Percentiles rank a stretch among this genome's conserved stretches.
Evolutionary conservation across 176 grass and related monocot species (phyloP).

Genomic region (Eleusine indica): DNA sequence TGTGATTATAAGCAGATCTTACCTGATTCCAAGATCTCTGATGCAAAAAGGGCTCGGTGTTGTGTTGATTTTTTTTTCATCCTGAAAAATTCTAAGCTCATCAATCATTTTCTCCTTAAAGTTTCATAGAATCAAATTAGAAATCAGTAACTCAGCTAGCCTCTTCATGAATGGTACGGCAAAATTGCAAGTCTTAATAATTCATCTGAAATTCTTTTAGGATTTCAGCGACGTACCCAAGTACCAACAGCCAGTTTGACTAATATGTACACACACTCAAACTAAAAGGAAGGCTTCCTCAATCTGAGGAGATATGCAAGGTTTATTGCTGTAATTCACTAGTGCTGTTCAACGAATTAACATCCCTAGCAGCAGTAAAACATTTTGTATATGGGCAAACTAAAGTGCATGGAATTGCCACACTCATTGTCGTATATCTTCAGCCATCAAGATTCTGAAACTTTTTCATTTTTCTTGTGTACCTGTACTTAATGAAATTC

Average conservation of each 20-base stretch:
- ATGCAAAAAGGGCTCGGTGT: neutral
- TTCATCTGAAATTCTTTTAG: too few relatives aligned
- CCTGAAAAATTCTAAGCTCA: neutral
- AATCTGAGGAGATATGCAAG: neutral
- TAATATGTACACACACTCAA: neutral
- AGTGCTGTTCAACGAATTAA: neutral
- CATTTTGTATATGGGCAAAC: neutral
- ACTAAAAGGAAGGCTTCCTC: neutral
- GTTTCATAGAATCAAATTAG: neutral
- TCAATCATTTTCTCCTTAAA: constrained; percentile 4
- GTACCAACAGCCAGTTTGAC: neutral
- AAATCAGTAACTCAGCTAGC: neutral
- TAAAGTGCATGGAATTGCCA: neutral
- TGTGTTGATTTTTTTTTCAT: neutral
- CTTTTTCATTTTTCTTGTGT: neutral
- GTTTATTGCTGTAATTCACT: neutral
- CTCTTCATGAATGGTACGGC: neutral
- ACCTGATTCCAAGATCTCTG: neutral
- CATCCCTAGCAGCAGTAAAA: neutral
- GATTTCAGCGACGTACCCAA: neutral
- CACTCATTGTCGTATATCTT: neutral
- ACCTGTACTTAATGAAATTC: neutral
- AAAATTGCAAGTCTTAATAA: neutral
- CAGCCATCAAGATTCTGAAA: neutral
- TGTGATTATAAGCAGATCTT: neutral